These are phyloP conservation scores for Colletotrichum australisinense DNA, from an alignment of 2,329 filamentous ascomycete species.

Conservation along the genomic window DNA sequence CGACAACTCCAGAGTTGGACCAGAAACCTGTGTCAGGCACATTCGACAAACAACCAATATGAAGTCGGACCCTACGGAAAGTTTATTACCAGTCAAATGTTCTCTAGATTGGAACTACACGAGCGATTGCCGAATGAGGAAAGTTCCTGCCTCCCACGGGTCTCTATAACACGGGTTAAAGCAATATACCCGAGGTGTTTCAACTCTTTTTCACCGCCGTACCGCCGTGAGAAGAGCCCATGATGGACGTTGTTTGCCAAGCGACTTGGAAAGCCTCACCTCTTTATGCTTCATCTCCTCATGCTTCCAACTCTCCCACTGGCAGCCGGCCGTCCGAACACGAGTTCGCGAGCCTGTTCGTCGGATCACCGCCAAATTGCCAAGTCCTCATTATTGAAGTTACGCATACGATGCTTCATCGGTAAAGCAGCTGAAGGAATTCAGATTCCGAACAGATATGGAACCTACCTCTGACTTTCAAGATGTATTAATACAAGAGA, in stretches of 20 bases:
- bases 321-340: neutral
- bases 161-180: neutral
- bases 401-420: neutral
- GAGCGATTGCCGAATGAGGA: neutral
- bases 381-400: neutral
- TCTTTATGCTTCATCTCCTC: neutral
- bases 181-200: neutral
- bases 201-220: neutral
- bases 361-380: neutral
- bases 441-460: neutral
- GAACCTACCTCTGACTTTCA: neutral
- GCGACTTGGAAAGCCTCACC: neutral
- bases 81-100: neutral
- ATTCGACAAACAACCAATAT: neutral
- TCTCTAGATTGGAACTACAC: neutral
- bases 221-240: neutral
- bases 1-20: no score
- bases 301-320: no score
- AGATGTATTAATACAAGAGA: neutral
- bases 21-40: neutral
- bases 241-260: neutral
- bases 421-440: neutral
- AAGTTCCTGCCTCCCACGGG: neutral
- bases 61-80: neutral
- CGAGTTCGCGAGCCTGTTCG: neutral